Base-by-base conservation (phyloP, 208 protist genomes). In the Herpetomonas samuelpessoai region DNA sequence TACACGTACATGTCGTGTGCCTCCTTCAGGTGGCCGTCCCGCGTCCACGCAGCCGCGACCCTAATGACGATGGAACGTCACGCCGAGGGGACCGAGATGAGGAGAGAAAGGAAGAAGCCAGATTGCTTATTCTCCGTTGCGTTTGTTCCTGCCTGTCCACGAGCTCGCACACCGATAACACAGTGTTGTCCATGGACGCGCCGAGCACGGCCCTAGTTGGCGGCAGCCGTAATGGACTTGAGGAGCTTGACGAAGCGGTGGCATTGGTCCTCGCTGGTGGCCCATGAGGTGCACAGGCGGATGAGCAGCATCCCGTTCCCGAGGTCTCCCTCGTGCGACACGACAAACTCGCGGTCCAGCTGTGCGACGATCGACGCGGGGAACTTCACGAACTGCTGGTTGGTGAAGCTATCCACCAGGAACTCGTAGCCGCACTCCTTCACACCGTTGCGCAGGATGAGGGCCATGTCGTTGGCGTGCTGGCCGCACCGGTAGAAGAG, bases 241-340 rank as follows among this genome's bases (percentile, higher is more conserved):
- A 80, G 62, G 45, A 51, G 30, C 24, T 48, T 60, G 18, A 81
- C 72, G 19, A 83, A 77, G 18, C 61, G 55, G 52, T 78, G 65
- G 57, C 78, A 84, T 44, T 77, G 50, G 19, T 69, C 62, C 54
- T 78, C 65, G 2, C 67, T 30, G n/a, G 78, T 84, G 7, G 71
- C 60, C 74, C 78, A 84, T 1, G 68, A 76, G 30, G 73, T 80
- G 51, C 63, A 69, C 22, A 84, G 30, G 18, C 77, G 72, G 19
- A 71, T 54, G 26, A 84, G 48, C 24, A 39, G 26, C 26, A 62
- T 68, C 12, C 49, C 47, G 16, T 38, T 45, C 19, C 56, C 38
- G 22, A 41, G 22, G 2, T 69, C 53, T 1, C 35, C 26, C 44
- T 62, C 57, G 22, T 64, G 26, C 26, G 62, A 62, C 18, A 68